Percentiles rank a stretch among this genome's conserved stretches.
Conservation (phyloP, 2,329 filamentous ascomycete species). For the Paradendryphiella salina region DNA sequence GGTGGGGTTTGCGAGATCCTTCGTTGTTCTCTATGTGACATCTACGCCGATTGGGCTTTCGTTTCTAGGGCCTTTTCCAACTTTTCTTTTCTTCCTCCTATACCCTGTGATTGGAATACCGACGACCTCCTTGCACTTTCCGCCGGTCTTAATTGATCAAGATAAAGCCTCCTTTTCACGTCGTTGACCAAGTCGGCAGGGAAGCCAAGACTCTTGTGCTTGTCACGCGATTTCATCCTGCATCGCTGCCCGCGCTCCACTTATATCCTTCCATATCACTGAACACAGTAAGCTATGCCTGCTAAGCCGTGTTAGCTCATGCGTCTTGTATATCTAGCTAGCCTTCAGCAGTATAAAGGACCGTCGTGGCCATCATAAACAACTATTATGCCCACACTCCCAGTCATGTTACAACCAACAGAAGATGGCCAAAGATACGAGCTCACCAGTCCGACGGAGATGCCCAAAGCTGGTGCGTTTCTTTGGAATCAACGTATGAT, state of each 20-base stretch:
- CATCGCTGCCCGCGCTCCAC: slow-evolving; percentile 16
- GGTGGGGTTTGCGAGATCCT: slow-evolving; percentile 13
- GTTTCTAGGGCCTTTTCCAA: slow-evolving; percentile 5
- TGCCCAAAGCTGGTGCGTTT: slow-evolving; percentile 61
- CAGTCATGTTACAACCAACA: slow-evolving; percentile 46
- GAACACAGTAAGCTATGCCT: slow-evolving; percentile 37
- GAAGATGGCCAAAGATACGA: slow-evolving; percentile 59
- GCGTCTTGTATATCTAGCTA: slow-evolving; percentile 32
- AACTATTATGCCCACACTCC: slow-evolving; percentile 10
- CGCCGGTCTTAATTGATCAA: slow-evolving; percentile 4
- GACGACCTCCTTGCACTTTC: slow-evolving; percentile 10
- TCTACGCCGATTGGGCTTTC: slow-evolving; percentile 6
- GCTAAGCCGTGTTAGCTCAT: slow-evolving; percentile 25
- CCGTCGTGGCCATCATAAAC: slow-evolving; percentile 10
- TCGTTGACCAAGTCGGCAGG: slow-evolving; percentile 9
- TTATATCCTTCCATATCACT: slow-evolving; percentile 22
- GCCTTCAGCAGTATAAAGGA: slow-evolving; percentile 20
- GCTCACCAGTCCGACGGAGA: slow-evolving; percentile 58
- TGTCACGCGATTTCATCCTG: slow-evolving; percentile 12
- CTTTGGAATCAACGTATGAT: slow-evolving; percentile 66
- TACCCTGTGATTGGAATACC: slow-evolving; percentile 6
- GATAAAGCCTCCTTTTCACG: slow-evolving; percentile 5
- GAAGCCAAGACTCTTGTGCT: slow-evolving; percentile 12
- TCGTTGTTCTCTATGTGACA: slow-evolving; percentile 6
- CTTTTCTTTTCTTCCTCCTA: slow-evolving; percentile 2